These are phyloP conservation scores for Colletotrichum musae DNA, from an alignment of 2,329 filamentous ascomycete genomes.

Conservation along the genomic window DNA sequence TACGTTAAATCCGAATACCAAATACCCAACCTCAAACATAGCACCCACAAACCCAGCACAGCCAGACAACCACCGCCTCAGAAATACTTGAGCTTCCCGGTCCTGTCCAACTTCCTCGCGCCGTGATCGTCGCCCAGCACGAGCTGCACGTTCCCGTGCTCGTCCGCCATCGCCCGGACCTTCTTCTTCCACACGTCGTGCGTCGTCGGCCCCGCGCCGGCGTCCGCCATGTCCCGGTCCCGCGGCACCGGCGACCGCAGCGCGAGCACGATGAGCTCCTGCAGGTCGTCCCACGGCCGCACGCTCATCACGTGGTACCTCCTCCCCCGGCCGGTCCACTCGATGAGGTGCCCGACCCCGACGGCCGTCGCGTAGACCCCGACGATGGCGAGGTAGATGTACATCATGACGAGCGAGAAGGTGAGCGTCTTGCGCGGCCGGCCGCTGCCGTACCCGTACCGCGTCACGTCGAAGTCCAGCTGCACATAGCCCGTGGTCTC, in stretches of 20 bases:
- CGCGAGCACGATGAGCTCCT: slow-evolving; percentile 20
- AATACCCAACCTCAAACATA: not conserved
- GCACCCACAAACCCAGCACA: too few species aligned
- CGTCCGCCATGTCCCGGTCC: slow-evolving; percentile 1
- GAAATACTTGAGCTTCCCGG: slow-evolving; percentile 1
- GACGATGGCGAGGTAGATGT: slow-evolving; percentile 21
- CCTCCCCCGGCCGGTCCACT: not conserved
- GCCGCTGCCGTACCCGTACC: slow-evolving; percentile 20
- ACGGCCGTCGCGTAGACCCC: not conserved
- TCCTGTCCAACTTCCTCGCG: slow-evolving; percentile 6
- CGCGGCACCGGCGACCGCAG: slow-evolving; percentile 11
- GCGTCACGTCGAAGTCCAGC: slow-evolving; percentile 17
- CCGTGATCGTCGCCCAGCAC: slow-evolving; percentile 2
- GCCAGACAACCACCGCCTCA: not conserved
- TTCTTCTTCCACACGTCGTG: slow-evolving; percentile 1
- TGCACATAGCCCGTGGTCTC: not conserved
- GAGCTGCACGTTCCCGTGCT: not conserved
- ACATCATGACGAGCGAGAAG: slow-evolving; percentile 1
- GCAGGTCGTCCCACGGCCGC: slow-evolving; percentile 22
- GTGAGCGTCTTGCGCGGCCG: slow-evolving; percentile 3
- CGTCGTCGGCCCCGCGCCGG: slow-evolving; percentile 3
- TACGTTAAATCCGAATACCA: not conserved
- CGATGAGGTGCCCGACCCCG: not conserved
- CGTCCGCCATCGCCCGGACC: slow-evolving; percentile 10
- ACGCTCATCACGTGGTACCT: slow-evolving; percentile 13